Conservation (phyloP, 495 filamentous ascomycete species). For the Halenospora varia region DNA sequence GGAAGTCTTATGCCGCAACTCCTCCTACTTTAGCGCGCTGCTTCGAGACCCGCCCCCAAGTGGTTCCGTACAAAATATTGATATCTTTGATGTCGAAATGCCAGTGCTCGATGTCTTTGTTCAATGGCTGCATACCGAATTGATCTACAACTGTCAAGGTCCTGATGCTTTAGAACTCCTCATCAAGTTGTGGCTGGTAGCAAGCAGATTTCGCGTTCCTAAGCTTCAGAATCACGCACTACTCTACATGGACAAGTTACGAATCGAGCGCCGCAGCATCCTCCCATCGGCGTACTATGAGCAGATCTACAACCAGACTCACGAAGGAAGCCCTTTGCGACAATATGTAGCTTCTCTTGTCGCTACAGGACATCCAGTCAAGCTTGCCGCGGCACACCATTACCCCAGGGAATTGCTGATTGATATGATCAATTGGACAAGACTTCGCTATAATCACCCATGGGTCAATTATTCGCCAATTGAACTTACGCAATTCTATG, state of each 20-base stretch:
- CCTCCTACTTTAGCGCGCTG: neutral
- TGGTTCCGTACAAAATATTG: neutral
- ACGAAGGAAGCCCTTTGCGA: neutral
- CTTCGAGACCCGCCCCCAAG: neutral
- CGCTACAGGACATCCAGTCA: neutral
- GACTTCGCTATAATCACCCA: neutral
- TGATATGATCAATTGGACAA: neutral
- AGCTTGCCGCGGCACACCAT: neutral
- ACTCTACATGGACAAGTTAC: neutral
- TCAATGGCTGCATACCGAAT: neutral
- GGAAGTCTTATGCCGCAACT: too few species aligned
- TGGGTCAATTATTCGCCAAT: too few species aligned
- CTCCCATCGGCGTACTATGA: too few species aligned
- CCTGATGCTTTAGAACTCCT: neutral
- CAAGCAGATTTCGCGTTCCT: neutral
- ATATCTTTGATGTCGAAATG: neutral
- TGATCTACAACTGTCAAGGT: neutral
- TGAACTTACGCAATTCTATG: too few species aligned
- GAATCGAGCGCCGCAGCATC: neutral
- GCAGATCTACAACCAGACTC: neutral
- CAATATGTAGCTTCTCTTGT: neutral
- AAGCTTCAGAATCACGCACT: neutral
- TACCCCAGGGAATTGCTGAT: neutral
- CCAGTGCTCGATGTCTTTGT: neutral
- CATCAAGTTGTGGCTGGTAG: neutral